Evolutionary conservation across 2,329 filamentous ascomycete species (phyloP), one percentile per base, ranked within the genome.

Genomic region (Colletotrichum sp.): DNA sequence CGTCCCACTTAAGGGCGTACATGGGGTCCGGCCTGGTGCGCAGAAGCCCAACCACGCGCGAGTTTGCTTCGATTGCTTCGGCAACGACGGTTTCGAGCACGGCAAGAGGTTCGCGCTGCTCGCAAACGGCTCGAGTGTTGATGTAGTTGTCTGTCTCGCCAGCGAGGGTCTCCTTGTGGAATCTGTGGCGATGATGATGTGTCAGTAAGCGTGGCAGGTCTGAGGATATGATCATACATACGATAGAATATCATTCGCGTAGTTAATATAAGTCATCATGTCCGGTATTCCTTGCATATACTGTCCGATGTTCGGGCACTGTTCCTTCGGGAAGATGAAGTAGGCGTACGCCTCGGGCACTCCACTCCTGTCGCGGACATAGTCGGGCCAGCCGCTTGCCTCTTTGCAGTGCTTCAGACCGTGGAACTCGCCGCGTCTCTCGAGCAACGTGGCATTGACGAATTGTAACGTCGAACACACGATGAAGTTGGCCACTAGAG

Each of bases 401-500:
- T 52, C 44, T 52, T 52, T 21, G 44, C 44, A 52, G 44, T 52
- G 44, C 44, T 52, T 52, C n/a, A 52, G 44, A n/a, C 44, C 44
- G 44, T 52, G 44, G 44, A 52, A 52, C n/a, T 52, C 44, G 10
- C 44, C 44, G 10, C n/a, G 44, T 52, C 44, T 52, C 0, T 52
- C 44, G 0, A 52, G 44, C 0, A 52, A 0, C 0, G 44, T 52
- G 3, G 44, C 44, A 2, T 52, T 52, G 10, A 52, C 44, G 44
- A 52, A 52, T 0, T 52, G 44, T 7, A 52, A 5, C 10, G 44
- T 52, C 10, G 44, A 52, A 7, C 44, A 52, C n/a, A 52, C 44
- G 0, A 52, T 52, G 44, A 52, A 52, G 10, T 52, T 52, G 10
- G 44, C 44, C 3, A 52, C 44, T 5, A 52, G n/a, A 52, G 44